These are phyloP conservation scores for Aegilops sharonensis DNA, from an alignment of 176 grass and related monocot species.

Conservation along the genomic window DNA sequence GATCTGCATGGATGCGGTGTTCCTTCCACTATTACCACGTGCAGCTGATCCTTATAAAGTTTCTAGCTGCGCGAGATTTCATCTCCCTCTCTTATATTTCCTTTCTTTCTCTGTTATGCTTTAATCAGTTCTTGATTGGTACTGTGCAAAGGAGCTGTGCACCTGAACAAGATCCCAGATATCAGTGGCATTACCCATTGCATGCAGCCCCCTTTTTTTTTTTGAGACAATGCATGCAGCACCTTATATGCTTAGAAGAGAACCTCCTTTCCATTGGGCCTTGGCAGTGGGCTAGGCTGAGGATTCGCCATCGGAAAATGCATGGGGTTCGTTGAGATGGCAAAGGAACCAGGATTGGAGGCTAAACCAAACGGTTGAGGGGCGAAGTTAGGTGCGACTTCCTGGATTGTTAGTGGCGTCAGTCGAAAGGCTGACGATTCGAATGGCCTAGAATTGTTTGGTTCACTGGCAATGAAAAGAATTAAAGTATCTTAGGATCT, in stretches of 20 bases:
- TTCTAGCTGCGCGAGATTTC: neutral
- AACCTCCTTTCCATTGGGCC: constrained; percentile 48
- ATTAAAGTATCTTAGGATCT: constrained; percentile 28
- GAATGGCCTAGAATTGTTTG: constrained; percentile 34
- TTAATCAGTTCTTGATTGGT: neutral
- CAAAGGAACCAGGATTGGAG: constrained; percentile 30
- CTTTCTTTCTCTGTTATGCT: neutral
- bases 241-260: constrained; percentile 14
- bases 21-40: neutral
- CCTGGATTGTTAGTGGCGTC: constrained; percentile 41
- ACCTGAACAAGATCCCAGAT: constrained; percentile 9
- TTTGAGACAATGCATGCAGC: neutral
- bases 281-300: constrained; percentile 43
- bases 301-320: constrained; percentile 32
- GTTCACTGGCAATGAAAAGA: constrained; percentile 34
- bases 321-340: constrained; percentile 22
- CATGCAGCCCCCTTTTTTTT: neutral
- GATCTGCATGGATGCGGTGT: neutral
- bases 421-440: constrained; percentile 41
- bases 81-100: neutral
- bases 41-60: constrained; percentile 2
- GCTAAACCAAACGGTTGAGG: constrained; percentile 24
- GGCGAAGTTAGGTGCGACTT: constrained; percentile 34
- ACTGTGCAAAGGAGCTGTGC: neutral
- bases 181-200: neutral